Conservation (phyloP, 352 stramenopile genomes). For the Phytophthora rubi region DNA sequence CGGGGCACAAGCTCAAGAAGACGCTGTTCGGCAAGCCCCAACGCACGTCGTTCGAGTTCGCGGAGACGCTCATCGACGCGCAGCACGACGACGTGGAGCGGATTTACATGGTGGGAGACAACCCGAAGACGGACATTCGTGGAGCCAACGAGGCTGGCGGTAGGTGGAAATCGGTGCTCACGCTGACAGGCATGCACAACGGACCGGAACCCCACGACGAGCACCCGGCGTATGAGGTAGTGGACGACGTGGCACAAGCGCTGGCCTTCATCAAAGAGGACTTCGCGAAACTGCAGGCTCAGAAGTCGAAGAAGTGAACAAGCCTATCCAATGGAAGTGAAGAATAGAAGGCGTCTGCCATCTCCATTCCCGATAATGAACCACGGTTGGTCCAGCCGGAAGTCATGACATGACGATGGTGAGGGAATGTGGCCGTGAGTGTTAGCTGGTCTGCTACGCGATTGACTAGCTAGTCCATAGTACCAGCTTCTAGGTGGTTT, state of each 20-base stretch:
- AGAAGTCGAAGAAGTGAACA: constrained; percentile 13
- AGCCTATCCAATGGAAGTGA: neutral
- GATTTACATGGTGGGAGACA: constrained; percentile 91
- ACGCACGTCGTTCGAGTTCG: constrained; percentile 74
- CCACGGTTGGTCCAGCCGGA: no score
- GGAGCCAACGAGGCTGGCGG: constrained; percentile 76
- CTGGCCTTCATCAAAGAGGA: constrained; percentile 83
- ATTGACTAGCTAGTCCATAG: no score
- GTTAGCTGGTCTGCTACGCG: no score
- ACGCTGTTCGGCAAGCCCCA: constrained; percentile 86
- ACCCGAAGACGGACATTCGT: constrained; percentile 83
- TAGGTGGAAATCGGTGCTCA: constrained; percentile 87
- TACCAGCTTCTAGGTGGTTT: no score
- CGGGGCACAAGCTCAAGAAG: constrained; percentile 74
- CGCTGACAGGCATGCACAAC: constrained; percentile 82
- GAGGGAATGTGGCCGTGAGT: no score
- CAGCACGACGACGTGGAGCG: constrained; percentile 70
- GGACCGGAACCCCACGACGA: constrained; percentile 71
- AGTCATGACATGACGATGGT: no score
- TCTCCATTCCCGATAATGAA: no score
- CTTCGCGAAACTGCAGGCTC: constrained; percentile 48
- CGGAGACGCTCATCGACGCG: constrained; percentile 75
- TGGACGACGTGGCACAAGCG: constrained; percentile 71
- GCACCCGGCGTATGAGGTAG: constrained; percentile 72
- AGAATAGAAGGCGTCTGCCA: neutral